Base-by-base conservation (phyloP, 805 yeast species). In the Blastobotrys robertii region DNA sequence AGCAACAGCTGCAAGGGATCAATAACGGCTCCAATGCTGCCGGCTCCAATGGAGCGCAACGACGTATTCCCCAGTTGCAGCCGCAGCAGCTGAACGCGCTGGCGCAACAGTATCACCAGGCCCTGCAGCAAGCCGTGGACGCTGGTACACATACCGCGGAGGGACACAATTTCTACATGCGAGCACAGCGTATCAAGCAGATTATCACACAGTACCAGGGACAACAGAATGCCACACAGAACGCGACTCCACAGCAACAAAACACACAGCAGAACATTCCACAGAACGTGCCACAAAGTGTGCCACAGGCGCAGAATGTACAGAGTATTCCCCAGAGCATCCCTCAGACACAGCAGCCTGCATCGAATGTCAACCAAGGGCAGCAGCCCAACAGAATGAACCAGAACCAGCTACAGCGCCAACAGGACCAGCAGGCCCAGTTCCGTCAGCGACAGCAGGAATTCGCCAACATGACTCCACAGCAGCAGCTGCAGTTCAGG, bases 101-200 rank as follows among this genome's bases (percentile, higher is more conserved):
- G 34, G 45, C 60, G 38, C 52, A 38, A 39, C 59, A 58, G 49
- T 58, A 60, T 46, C 60, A 54, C 38, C 44, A 41, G 34, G 63
- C 52, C 39, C 44, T 57, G 45, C 50, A 50, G 41, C 52, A 49
- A 15, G 58, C 53, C 3, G 38, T 43, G 43, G 50, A 47, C 41
- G 42, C 35, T 10, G 61, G 60, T 8, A 51, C 54, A 13, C 55
- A 54, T 30, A 50, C 60, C 28, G 55, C 53, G 3, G 60, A 62
- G 42, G 65, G 63, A 8, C 54, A 47, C 46, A 42, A 37, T 38
- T 63, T 58, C 35, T 45, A 53, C 14, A 44, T 47, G 38, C 59
- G 59, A 12, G 66, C 64, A n/a, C 60, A 55, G 43, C 46, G 49
- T 30, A 41, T 54, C 40, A 46, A 49, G 37, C 50, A 45, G 39